Base-by-base conservation (phyloP, 1,139 yeast species). In the Geotrichum fermentans region DNA sequence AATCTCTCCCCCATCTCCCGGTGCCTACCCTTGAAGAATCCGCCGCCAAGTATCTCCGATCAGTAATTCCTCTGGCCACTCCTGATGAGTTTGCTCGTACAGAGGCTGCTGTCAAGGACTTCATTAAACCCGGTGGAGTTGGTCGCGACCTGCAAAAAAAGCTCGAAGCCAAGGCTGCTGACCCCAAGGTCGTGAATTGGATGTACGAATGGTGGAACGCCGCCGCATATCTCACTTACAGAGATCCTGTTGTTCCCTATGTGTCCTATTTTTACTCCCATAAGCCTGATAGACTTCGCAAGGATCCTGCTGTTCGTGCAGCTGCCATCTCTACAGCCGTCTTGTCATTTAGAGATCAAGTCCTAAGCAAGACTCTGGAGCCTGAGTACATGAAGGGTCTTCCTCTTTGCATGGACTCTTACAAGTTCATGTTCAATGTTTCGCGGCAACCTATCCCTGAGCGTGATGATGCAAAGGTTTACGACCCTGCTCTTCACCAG, bases 221-320 rank as follows among this genome's bases (percentile, higher is more conserved):
- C 61, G 88, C 84, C 59, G 96, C 97, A 26, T 92, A 92, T 69
- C 73, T 92, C 74, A 81, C 86, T 37, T 89, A 88, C 70, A 78
- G 95, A 59, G 97, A 88, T 66, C 96, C 97, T 0, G 87, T 92
- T 24, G 88, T 87, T 29, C 97, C 97, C n/a, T 89, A 82, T 64
- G 96, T 88, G 35, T 86, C 96, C 11, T 92, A 92, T 71, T 92
- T 89, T 61, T 90, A 80, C 69, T 78, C 83, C 49, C 96, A 90
- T 73, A 82, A 80, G 67, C 92, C 86, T 60, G 68, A 72, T 56
- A 58, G 61, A 46, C 62, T 71, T 43, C 74, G 79, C 29, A 74
- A 77, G 58, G 81, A 83, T 63, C 96, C 90, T 58, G 74, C 88
- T 51, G 71, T 77, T 58, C 86, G 90, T 63, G 86, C 97, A 3